phyloP scores from a whole-genome alignment of 139 green algal genomes.

The Chlamydomonas schloesseri region DNA sequence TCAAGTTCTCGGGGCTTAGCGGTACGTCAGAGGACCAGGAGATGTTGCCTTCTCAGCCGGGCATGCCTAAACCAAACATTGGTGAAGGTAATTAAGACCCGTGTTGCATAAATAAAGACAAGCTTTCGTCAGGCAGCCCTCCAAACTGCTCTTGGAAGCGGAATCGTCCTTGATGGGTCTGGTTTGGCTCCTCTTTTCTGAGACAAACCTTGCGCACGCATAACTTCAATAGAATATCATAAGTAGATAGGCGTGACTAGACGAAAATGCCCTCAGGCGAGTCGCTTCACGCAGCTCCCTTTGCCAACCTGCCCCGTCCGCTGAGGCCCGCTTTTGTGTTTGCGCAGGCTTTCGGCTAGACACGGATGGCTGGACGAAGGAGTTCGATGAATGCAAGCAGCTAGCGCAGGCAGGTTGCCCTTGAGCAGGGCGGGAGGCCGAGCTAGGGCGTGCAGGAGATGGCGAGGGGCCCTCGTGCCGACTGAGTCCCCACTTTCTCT shows the following conservation, averaged over 20 bases:
- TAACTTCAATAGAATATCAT: not conserved
- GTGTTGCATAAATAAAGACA: no score
- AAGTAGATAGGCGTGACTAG: no score
- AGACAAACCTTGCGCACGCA: no score
- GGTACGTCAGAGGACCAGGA: no score
- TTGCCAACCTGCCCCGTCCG: not conserved
- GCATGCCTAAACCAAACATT: no score
- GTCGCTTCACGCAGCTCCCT: not conserved
- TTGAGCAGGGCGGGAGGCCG: not conserved
- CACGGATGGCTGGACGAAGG: constrained; percentile 77
- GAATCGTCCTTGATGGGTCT: no score
- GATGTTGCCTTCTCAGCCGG: no score
- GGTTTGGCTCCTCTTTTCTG: no score
- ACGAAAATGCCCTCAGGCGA: no score
- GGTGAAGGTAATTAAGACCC: no score
- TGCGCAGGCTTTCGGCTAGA: constrained; percentile 68
- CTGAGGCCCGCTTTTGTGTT: not conserved
- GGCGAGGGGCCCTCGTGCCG: not conserved
- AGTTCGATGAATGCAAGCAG: constrained; percentile 79
- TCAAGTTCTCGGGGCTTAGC: not conserved
- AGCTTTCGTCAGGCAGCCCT: no score
- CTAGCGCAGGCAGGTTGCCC: constrained; percentile 69
- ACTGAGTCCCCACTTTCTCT: not conserved
- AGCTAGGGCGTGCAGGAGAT: not conserved
- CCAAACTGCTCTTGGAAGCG: no score